Evolutionary conservation across 2,329 filamentous ascomycete genomes (phyloP).

Genomic region (Aspergillus sp.): DNA sequence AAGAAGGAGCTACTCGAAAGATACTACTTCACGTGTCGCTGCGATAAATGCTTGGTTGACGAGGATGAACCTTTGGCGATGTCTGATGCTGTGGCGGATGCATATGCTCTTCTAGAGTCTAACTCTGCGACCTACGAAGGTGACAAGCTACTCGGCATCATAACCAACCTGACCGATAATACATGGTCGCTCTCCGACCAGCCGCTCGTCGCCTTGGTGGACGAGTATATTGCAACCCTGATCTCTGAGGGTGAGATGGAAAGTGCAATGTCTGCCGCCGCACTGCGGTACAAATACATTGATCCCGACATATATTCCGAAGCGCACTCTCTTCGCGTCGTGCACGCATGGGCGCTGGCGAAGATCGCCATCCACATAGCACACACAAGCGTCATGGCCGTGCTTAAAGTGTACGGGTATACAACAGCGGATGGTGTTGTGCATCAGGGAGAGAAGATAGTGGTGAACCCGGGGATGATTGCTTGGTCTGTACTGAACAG

Average conservation of each 20-base stretch:
- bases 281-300: slow-evolving; percentile 56
- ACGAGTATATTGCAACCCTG: slow-evolving; percentile 57
- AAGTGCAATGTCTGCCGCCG: slow-evolving; percentile 56
- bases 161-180: slow-evolving; percentile 46
- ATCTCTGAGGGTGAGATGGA: slow-evolving; percentile 50
- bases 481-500: slow-evolving; percentile 39
- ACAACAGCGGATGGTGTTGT: slow-evolving; percentile 20
- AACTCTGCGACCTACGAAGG: slow-evolving; percentile 22
- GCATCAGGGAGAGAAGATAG: slow-evolving; percentile 18
- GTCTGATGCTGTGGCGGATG: slow-evolving; percentile 24
- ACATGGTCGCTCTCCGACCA: slow-evolving; percentile 57
- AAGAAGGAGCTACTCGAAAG: slow-evolving; percentile 56
- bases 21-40: slow-evolving; percentile 65
- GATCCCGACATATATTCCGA: slow-evolving; percentile 57
- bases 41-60: slow-evolving; percentile 52
- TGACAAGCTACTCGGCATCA: slow-evolving; percentile 40
- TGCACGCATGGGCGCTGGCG: slow-evolving; percentile 47
- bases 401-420: slow-evolving; percentile 8
- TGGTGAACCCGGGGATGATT: slow-evolving; percentile 37
- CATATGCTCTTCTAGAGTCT: slow-evolving; percentile 30
- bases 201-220: slow-evolving; percentile 58
- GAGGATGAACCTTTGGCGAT: slow-evolving; percentile 7
- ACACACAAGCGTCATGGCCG: slow-evolving; percentile 14
- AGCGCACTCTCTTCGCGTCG: slow-evolving; percentile 59
- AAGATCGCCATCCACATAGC: slow-evolving; percentile 36